A percentile compares a stretch with the other conserved stretches of the same genome.
These are phyloP conservation scores for Alternaria dauci DNA, from an alignment of 2,329 filamentous ascomycete genomes.

Conservation along the genomic window DNA sequence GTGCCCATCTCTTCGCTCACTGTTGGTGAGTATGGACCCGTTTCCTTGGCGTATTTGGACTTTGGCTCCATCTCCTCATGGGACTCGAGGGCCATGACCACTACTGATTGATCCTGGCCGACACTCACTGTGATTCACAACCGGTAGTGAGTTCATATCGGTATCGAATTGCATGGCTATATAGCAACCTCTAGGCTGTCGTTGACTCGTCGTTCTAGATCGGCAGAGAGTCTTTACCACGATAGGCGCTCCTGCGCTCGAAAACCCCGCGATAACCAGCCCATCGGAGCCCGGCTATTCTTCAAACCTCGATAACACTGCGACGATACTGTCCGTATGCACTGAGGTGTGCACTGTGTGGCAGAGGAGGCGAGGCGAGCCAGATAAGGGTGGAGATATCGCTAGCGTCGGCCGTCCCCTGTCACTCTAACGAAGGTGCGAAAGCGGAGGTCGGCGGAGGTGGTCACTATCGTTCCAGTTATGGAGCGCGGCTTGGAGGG, in stretches of 20 bases:
- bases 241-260: constrained; percentile 10
- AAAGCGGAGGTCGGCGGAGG: background rate
- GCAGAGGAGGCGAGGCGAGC: background rate
- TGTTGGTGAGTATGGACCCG: constrained; percentile 14
- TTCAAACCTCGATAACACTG: background rate
- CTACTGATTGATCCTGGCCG: background rate
- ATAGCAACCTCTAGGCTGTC: background rate
- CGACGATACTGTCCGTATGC: background rate
- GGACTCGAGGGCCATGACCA: background rate
- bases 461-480: background rate
- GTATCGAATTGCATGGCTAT: constrained; percentile 1
- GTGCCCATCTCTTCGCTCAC: constrained; percentile 9
- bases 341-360: background rate
- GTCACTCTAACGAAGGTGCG: constrained; percentile 6
- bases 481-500: background rate
- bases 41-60: constrained; percentile 9
- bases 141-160: background rate
- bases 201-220: constrained; percentile 6
- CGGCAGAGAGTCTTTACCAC: background rate
- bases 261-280: background rate
- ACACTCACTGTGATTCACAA: background rate
- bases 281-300: constrained; percentile 2
- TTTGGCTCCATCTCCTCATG: constrained; percentile 3
- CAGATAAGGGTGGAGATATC: constrained; percentile 10
- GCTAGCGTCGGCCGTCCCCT: constrained; percentile 15